A percentile compares a stretch with the other conserved stretches of the same genome.
phyloP scores from a whole-genome alignment of 2,329 filamentous ascomycete genomes.

The Hypomyces rosellus region DNA sequence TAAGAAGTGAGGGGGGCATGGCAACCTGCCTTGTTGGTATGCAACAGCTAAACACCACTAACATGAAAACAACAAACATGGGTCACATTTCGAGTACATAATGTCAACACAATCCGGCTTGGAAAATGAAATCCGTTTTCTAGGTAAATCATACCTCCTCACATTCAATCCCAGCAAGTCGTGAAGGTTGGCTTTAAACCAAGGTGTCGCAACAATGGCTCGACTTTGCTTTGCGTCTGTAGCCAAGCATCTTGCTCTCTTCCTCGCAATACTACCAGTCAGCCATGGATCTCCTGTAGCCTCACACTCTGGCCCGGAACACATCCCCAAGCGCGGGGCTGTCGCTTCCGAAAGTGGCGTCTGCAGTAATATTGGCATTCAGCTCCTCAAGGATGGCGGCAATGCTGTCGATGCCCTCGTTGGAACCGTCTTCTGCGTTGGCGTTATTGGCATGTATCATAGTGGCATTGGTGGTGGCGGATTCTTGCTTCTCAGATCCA shows the following conservation, averaged over 20 bases:
- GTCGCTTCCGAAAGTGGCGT: slow-evolving; percentile 55
- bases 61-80: neutral
- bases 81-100: too few relatives aligned
- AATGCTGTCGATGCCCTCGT: slow-evolving; percentile 63
- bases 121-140: too few relatives aligned
- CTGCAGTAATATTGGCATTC: slow-evolving; percentile 54
- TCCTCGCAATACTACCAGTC: slow-evolving; percentile 1
- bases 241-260: neutral
- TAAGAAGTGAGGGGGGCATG: too few relatives aligned
- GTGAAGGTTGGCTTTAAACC: neutral
- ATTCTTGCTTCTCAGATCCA: slow-evolving; percentile 64
- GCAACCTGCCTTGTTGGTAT: too few relatives aligned
- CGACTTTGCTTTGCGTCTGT: slow-evolving; percentile 3
- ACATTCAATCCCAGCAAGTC: neutral
- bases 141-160: neutral
- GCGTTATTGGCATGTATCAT: slow-evolving; percentile 60
- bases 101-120: too few relatives aligned
- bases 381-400: slow-evolving; percentile 52
- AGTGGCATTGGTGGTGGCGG: slow-evolving; percentile 71
- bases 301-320: neutral
- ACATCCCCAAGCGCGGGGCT: slow-evolving; percentile 39
- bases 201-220: neutral
- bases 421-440: slow-evolving; percentile 58
- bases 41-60: too few relatives aligned
- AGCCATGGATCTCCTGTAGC: slow-evolving; percentile 2